Evolutionary conservation across 2,329 filamentous ascomycete genomes (phyloP).

Genomic region (Leptographium wingfieldii): DNA sequence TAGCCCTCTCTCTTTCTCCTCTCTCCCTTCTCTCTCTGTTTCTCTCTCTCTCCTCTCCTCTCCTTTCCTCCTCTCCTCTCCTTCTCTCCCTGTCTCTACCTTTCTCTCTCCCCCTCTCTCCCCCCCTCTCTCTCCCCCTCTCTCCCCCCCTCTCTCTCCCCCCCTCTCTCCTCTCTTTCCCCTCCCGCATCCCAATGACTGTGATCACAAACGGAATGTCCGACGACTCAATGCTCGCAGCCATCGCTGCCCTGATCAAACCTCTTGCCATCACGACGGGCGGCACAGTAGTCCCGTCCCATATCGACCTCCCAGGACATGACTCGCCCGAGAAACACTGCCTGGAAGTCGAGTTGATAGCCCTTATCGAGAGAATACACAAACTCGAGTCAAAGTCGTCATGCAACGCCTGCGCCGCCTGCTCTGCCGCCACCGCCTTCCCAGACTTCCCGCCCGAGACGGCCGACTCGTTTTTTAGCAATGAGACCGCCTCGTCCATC

Average conservation of each 20-base stretch:
- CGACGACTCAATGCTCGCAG: slow-evolving; percentile 18
- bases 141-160: too few relatives aligned
- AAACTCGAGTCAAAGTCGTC: slow-evolving; percentile 52
- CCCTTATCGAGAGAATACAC: slow-evolving; percentile 65
- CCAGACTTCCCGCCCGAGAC: slow-evolving; percentile 76
- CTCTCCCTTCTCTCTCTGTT: neutral
- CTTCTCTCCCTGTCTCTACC: neutral
- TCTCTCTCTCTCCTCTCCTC: neutral
- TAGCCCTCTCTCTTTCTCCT: neutral
- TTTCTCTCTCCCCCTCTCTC: too few relatives aligned
- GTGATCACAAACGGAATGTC: slow-evolving; percentile 14
- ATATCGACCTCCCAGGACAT: slow-evolving; percentile 63
- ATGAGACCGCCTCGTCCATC: slow-evolving; percentile 33
- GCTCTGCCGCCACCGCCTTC: slow-evolving; percentile 40
- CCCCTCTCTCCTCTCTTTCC: neutral
- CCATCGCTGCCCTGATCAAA: slow-evolving; percentile 19
- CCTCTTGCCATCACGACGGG: slow-evolving; percentile 17
- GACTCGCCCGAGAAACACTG: slow-evolving; percentile 62
- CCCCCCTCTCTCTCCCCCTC: too few relatives aligned
- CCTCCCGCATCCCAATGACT: slow-evolving; percentile 3
- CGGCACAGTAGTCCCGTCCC: slow-evolving; percentile 17
- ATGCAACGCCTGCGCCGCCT: slow-evolving; percentile 41
- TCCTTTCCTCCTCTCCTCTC: neutral
- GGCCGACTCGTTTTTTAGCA: slow-evolving; percentile 49
- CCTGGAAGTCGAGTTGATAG: slow-evolving; percentile 72